Evolutionary conservation across 192 early-diverging fungal species (phyloP).

Genomic region (Jimgerdemannia flammicorona): DNA sequence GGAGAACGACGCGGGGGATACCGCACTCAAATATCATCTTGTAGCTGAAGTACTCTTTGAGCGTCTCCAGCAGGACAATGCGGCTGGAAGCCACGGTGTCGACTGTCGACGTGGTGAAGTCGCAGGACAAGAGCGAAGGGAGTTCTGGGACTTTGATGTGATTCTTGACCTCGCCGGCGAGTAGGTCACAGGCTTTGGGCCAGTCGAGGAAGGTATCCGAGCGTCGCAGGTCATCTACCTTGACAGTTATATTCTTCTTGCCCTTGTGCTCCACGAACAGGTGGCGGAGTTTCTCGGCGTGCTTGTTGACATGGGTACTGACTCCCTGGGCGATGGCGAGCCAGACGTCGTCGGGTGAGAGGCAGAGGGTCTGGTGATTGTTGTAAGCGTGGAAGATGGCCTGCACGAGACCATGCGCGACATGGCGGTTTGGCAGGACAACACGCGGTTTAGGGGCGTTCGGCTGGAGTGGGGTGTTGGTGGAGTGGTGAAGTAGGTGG

Average conservation of each 20-base stretch:
- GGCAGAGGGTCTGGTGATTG: constrained; percentile 9
- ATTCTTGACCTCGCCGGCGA: constrained; percentile 4
- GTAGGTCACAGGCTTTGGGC: neutral
- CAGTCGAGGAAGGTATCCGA: constrained; percentile 1
- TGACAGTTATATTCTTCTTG: neutral
- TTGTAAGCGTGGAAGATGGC: constrained; percentile 10
- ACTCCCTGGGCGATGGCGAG: constrained; percentile 13
- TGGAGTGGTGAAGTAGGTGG: too few relatives aligned
- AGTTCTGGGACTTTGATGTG: neutral
- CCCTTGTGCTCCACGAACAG: constrained; percentile 8
- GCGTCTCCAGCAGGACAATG: constrained; percentile 8
- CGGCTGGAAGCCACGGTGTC: neutral
- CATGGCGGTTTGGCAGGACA: too few relatives aligned
- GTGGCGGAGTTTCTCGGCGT: neutral
- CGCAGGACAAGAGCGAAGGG: too few relatives aligned
- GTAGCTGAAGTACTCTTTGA: constrained; percentile 8
- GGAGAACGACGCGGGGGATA: constrained; percentile 15
- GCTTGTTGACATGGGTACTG: neutral
- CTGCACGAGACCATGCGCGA: constrained; percentile 2
- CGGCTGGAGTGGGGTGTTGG: too few relatives aligned
- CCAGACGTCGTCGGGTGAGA: constrained; percentile 17
- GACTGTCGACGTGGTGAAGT: too few relatives aligned
- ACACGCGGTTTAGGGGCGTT: too few relatives aligned
- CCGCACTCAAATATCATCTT: constrained; percentile 1
- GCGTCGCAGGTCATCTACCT: neutral